A percentile compares a stretch with the other conserved stretches of the same genome.
phyloP scores from a whole-genome alignment of 192 early-diverging fungal species.

The Coemansia sp. region DNA sequence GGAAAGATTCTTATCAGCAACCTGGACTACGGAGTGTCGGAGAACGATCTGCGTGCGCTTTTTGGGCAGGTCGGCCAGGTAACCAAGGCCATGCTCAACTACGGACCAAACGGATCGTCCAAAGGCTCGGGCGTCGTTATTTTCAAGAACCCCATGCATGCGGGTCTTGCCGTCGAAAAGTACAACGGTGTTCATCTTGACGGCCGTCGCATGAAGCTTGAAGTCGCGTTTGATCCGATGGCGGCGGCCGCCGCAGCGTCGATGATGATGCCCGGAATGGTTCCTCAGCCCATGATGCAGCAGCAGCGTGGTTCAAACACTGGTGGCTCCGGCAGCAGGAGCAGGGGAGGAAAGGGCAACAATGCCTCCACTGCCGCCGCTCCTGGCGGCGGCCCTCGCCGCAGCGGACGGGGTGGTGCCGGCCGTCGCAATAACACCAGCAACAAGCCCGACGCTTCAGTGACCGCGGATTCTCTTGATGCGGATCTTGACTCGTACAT shows the following conservation, averaged over 20 bases:
- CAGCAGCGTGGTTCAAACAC: slow-evolving; percentile 2
- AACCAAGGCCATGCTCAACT: slow-evolving; percentile 31
- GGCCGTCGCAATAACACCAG: slow-evolving; percentile 6
- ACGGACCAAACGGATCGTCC: slow-evolving; percentile 42
- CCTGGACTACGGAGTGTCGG: slow-evolving; percentile 51
- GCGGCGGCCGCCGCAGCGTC: slow-evolving; percentile 21
- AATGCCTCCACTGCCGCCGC: background rate
- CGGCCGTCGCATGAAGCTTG: slow-evolving; percentile 43
- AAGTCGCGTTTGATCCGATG: slow-evolving; percentile 31
- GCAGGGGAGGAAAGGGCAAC: slow-evolving; percentile 3
- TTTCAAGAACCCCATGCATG: slow-evolving; percentile 44
- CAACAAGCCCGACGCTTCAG: slow-evolving; percentile 12
- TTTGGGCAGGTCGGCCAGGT: slow-evolving; percentile 49
- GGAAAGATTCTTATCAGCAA: slow-evolving; percentile 52
- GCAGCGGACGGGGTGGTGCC: slow-evolving; percentile 14
- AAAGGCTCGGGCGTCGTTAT: slow-evolving; percentile 44
- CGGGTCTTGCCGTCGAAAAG: slow-evolving; percentile 28
- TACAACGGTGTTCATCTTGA: slow-evolving; percentile 51
- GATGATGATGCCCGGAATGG: slow-evolving; percentile 42
- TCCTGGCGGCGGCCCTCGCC: slow-evolving; percentile 6
- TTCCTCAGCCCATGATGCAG: slow-evolving; percentile 21
- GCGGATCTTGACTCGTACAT: slow-evolving; percentile 55
- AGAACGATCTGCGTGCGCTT: slow-evolving; percentile 42
- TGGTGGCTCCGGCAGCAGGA: slow-evolving; percentile 12
- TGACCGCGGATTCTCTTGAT: slow-evolving; percentile 46